Percentiles rank a stretch among this genome's conserved stretches.
These are phyloP conservation scores for Paraconiothyrium brasiliense DNA, from an alignment of 2,329 filamentous ascomycete genomes.

Conservation along the genomic window DNA sequence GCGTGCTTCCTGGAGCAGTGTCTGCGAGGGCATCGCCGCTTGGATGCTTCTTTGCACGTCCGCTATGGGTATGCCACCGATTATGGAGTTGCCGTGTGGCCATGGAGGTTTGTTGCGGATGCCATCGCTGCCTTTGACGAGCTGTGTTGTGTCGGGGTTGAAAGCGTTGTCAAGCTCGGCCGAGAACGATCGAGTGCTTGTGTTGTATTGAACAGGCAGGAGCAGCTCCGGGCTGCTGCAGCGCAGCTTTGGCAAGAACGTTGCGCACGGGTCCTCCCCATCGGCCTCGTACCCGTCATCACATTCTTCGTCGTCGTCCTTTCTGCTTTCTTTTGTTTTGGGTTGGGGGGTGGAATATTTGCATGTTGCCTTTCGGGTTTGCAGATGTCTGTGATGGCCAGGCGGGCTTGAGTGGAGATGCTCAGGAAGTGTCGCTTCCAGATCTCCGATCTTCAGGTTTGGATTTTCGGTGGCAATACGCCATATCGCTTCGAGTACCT, in stretches of 20 bases:
- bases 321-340: background rate
- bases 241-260: background rate
- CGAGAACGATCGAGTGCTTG: background rate
- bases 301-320: background rate
- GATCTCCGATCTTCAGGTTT: too few relatives aligned
- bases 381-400: background rate
- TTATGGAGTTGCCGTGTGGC: background rate
- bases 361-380: background rate
- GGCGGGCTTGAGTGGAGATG: background rate
- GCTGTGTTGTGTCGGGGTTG: background rate
- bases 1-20: too few relatives aligned
- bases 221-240: background rate
- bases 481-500: background rate
- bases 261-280: background rate
- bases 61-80: background rate
- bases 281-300: background rate
- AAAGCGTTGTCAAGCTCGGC: too few relatives aligned
- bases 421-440: background rate
- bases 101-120: background rate
- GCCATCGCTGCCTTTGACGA: slow-evolving; percentile 4
- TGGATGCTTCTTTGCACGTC: background rate
- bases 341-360: too few relatives aligned
- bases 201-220: background rate
- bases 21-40: background rate
- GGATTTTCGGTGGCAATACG: background rate